phyloP scores from a whole-genome alignment of 2,329 filamentous ascomycete species.

The Paraphoma chrysanthemicola region DNA sequence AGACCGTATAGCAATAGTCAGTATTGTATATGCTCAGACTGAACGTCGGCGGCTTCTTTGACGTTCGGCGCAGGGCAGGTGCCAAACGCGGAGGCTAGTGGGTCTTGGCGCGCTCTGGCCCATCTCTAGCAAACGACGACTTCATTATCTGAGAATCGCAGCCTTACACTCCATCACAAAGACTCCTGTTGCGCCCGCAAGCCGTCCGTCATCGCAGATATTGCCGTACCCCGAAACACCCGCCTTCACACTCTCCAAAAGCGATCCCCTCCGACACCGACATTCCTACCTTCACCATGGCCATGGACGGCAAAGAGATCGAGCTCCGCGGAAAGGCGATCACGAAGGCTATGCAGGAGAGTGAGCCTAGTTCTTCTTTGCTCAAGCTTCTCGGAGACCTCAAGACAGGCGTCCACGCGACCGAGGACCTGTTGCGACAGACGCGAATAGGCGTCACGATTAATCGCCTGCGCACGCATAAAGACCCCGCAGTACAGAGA shows the following conservation, averaged over 20 bases:
- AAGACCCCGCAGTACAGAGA: slow-evolving; percentile 73
- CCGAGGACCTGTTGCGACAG: slow-evolving; percentile 86
- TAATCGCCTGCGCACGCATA: slow-evolving; percentile 83
- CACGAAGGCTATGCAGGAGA: slow-evolving; percentile 76
- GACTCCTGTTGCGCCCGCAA: slow-evolving; percentile 5
- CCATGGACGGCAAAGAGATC: slow-evolving; percentile 84
- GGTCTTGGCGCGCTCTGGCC: slow-evolving; percentile 21
- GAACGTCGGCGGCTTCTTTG: neutral
- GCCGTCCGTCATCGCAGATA: slow-evolving; percentile 2
- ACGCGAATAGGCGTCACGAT: slow-evolving; percentile 93
- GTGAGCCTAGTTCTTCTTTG: slow-evolving; percentile 76
- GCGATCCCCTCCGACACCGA: slow-evolving; percentile 14
- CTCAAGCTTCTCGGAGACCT: slow-evolving; percentile 78
- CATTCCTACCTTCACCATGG: slow-evolving; percentile 22
- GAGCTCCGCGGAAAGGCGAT: slow-evolving; percentile 78
- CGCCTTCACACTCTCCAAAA: slow-evolving; percentile 5
- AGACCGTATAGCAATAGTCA: neutral
- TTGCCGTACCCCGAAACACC: slow-evolving; percentile 1
- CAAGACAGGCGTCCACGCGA: slow-evolving; percentile 80
- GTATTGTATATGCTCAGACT: neutral
- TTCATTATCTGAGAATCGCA: slow-evolving; percentile 11
- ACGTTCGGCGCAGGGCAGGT: neutral
- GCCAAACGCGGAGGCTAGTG: slow-evolving; percentile 24
- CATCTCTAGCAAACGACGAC: slow-evolving; percentile 20
- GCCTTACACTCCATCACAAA: slow-evolving; percentile 4